These are phyloP conservation scores for Quercus suber DNA, from an alignment of 306 rosid genomes.

Conservation along the genomic window DNA sequence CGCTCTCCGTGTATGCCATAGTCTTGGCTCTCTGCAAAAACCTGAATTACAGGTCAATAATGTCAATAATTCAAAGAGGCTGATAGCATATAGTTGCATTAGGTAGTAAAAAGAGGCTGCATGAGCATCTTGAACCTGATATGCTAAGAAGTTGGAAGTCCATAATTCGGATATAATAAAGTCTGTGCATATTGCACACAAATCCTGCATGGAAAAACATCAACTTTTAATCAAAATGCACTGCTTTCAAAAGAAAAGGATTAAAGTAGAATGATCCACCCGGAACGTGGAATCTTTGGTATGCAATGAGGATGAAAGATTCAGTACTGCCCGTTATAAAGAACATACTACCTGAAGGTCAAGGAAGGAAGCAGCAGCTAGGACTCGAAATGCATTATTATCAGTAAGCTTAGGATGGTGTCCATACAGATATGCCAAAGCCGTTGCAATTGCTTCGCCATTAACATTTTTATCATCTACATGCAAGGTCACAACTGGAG, in stretches of 20 bases:
- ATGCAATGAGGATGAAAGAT: not conserved
- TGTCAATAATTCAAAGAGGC: constrained; percentile 20
- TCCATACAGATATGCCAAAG: constrained; percentile 90
- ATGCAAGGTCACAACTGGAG: constrained; percentile 65
- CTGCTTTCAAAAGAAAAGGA: not conserved
- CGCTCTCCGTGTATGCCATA: constrained; percentile 95
- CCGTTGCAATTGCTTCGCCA: constrained; percentile 79
- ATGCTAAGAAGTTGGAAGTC: constrained; percentile 94
- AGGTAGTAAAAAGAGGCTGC: constrained; percentile 23
- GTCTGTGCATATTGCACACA: constrained; percentile 91
- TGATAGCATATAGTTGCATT: not conserved
- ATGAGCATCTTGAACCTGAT: constrained; percentile 70
- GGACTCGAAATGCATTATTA: constrained; percentile 88
- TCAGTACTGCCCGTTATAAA: constrained; percentile 11
- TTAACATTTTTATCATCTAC: constrained; percentile 92
- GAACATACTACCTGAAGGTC: constrained; percentile 80
- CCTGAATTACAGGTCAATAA: constrained; percentile 44
- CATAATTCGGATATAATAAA: constrained; percentile 92
- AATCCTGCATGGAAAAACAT: constrained; percentile 58
- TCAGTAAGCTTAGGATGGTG: constrained; percentile 92
- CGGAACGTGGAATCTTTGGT: not conserved
- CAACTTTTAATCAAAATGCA: constrained; percentile 9
- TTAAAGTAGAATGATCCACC: not conserved
- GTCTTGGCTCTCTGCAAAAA: constrained; percentile 94
- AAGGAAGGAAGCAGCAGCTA: constrained; percentile 97